A percentile compares a stretch with the other conserved stretches of the same genome.
These are phyloP conservation scores for Euphorbia lathyris DNA, from an alignment of 345 rosid species.

Conservation along the genomic window DNA sequence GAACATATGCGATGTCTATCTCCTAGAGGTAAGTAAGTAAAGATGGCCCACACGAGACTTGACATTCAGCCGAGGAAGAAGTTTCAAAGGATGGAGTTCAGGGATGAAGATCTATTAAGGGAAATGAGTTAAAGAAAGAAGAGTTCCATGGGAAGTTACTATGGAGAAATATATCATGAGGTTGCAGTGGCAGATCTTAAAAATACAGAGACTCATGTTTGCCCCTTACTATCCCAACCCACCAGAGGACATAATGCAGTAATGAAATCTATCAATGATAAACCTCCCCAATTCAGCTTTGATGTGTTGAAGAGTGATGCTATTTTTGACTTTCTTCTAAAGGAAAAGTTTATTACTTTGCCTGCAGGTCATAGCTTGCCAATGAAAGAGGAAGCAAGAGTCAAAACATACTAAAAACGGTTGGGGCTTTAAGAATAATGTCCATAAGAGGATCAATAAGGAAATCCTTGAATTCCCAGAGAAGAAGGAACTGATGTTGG, in stretches of 20 bases:
- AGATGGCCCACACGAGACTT: neutral
- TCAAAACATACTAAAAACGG: neutral
- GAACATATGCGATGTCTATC: neutral
- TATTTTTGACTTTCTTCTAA: neutral
- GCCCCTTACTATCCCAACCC: neutral
- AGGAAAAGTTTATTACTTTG: neutral
- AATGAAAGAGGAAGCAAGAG: neutral
- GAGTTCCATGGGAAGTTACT: neutral
- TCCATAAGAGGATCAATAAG: neutral
- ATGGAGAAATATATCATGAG: neutral
- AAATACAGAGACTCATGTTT: neutral
- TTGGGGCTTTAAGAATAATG: neutral
- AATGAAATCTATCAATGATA: neutral
- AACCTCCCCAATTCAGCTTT: neutral
- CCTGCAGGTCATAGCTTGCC: neutral
- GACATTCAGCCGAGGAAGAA: neutral
- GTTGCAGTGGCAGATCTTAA: neutral
- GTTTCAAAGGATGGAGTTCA: neutral
- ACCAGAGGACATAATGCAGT: neutral
- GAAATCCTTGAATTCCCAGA: neutral
- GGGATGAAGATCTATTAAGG: neutral
- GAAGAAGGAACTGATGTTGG: neutral
- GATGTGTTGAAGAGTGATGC: neutral
- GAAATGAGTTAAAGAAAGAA: neutral
- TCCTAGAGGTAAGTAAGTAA: neutral